Percentiles rank a stretch among this genome's conserved stretches.
Evolutionary conservation across 2,329 filamentous ascomycete genomes (phyloP).

Genomic region (Teratosphaeria destructans): DNA sequence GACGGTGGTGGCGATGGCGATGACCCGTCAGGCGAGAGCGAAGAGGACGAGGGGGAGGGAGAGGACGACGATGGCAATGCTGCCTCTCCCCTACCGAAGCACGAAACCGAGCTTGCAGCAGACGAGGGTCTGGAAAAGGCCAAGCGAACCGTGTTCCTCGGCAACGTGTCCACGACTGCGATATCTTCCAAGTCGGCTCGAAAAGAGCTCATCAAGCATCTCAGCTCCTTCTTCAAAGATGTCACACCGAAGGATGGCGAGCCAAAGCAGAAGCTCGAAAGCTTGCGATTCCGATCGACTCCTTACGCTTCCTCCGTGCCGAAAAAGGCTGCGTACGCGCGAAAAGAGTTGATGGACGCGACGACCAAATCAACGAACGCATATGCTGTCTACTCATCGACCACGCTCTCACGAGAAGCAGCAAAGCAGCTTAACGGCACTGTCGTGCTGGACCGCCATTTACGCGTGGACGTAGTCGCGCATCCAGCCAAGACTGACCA

Average conservation of each 20-base stretch:
- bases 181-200: slow-evolving; percentile 74
- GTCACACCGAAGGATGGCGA: slow-evolving; percentile 21
- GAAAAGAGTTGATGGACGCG: slow-evolving; percentile 77
- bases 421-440: slow-evolving; percentile 72
- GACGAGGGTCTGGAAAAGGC: slow-evolving; percentile 68
- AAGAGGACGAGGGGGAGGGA: slow-evolving; percentile 15
- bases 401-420: slow-evolving; percentile 64
- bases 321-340: slow-evolving; percentile 90
- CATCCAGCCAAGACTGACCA: slow-evolving; percentile 77
- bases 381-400: slow-evolving; percentile 77
- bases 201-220: slow-evolving; percentile 65
- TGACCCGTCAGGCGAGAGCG: background rate
- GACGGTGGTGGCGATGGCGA: slow-evolving; percentile 9
- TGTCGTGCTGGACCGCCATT: slow-evolving; percentile 71
- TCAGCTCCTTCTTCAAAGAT: slow-evolving; percentile 59
- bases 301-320: slow-evolving; percentile 74
- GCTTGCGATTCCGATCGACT: slow-evolving; percentile 86
- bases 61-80: slow-evolving; percentile 34
- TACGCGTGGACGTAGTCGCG: slow-evolving; percentile 82
- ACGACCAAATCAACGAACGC: slow-evolving; percentile 92
- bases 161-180: slow-evolving; percentile 75
- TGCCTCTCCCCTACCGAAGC: slow-evolving; percentile 47
- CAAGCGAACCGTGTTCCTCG: slow-evolving; percentile 79
- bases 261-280: slow-evolving; percentile 65
- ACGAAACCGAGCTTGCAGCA: slow-evolving; percentile 38